These are phyloP conservation scores for Colletotrichum sp. DNA, from an alignment of 2,329 filamentous ascomycete genomes.

Conservation along the genomic window DNA sequence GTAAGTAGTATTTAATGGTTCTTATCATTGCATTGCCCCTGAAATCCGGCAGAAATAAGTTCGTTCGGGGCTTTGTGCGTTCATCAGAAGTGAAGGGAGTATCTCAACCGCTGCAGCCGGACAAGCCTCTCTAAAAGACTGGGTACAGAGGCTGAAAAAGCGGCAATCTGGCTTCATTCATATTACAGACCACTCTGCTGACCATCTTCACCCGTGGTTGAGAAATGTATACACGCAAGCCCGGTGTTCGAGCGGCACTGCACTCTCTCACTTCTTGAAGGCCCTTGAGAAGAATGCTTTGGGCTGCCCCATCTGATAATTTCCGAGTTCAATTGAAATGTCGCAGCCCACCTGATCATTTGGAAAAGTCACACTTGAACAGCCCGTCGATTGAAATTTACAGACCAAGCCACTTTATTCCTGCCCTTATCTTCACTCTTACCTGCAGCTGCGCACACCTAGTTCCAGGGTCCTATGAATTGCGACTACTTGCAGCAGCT, in stretches of 20 bases:
- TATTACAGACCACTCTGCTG: rapidly evolving
- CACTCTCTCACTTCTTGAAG: not conserved
- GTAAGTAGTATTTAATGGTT: not conserved
- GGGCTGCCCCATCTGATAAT: rapidly evolving
- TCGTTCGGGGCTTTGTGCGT: not conserved
- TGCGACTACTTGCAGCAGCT: no score
- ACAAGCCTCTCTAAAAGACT: not conserved
- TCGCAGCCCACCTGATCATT: no score
- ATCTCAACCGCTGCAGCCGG: not conserved
- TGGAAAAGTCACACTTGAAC: no score
- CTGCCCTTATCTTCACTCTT: no score
- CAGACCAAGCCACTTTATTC: no score
- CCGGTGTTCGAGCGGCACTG: rapidly evolving
- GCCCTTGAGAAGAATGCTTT: not conserved
- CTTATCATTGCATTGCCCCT: not conserved
- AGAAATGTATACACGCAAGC: not conserved
- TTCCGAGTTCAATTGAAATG: not conserved
- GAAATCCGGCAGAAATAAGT: not conserved
- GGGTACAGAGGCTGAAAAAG: not conserved
- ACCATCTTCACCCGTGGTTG: not conserved
- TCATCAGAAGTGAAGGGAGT: not conserved
- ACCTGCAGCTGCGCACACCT: no score
- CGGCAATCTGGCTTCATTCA: not conserved
- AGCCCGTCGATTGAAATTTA: no score
- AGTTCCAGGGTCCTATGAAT: no score